A percentile compares a stretch with the other conserved stretches of the same genome.
phyloP scores from a whole-genome alignment of 495 filamentous ascomycete species.

The Lepidopterella palustris region DNA sequence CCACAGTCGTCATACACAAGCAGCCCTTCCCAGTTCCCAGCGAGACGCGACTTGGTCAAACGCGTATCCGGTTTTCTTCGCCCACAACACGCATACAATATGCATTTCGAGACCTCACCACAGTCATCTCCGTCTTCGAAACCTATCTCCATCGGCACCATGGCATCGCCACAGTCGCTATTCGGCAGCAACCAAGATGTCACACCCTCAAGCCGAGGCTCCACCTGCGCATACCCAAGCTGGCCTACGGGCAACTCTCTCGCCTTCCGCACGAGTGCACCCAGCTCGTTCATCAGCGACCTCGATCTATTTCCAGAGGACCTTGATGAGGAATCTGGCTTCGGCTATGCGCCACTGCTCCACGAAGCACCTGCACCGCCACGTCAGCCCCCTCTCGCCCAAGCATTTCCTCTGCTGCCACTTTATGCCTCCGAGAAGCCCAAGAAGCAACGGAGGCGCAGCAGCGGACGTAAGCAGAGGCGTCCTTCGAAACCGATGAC shows the following conservation, averaged over 20 bases:
- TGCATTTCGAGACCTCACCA: conserved; percentile 31
- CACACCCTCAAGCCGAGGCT: conserved; percentile 14
- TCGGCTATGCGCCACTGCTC: conserved; percentile 22
- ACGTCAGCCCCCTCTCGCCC: conserved; percentile 26
- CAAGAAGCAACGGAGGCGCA: conserved; percentile 30
- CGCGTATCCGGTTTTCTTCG: background rate
- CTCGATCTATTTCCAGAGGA: conserved; percentile 37
- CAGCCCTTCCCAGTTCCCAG: background rate
- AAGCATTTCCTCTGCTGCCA: conserved; percentile 31
- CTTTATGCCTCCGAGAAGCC: conserved; percentile 33
- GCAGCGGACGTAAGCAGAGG: conserved; percentile 27
- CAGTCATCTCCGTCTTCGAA: conserved; percentile 27
- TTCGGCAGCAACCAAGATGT: conserved; percentile 20
- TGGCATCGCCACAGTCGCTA: conserved; percentile 20
- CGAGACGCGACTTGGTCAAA: background rate
- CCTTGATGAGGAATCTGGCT: conserved; percentile 9
- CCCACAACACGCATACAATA: conserved; percentile 6
- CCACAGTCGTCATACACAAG: conserved; percentile 2
- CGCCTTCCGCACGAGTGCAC: conserved; percentile 18
- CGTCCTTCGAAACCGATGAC: conserved; percentile 33
- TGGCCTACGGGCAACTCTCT: conserved; percentile 32
- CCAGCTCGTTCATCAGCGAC: conserved; percentile 38
- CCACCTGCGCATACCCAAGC: conserved; percentile 30
- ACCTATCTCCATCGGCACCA: conserved; percentile 24
- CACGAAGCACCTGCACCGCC: conserved; percentile 36